phyloP scores from a whole-genome alignment of 2,329 filamentous ascomycete genomes.

The Pseudofabraea citricarpa region DNA sequence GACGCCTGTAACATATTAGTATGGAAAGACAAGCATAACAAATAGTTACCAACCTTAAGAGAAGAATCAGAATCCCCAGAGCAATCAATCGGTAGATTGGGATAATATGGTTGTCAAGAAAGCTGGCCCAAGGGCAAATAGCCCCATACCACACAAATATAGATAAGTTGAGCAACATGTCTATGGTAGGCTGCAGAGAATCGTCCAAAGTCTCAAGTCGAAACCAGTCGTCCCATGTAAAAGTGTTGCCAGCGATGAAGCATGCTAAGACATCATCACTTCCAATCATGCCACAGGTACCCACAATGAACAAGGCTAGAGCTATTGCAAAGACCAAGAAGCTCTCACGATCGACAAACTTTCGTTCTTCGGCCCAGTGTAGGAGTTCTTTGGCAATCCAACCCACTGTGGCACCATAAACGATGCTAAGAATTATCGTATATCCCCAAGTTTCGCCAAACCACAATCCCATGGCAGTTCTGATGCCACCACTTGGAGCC shows the following conservation, averaged over 20 bases:
- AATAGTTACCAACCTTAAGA: constrained; percentile 48
- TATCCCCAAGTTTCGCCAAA: constrained; percentile 84
- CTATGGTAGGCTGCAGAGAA: constrained; percentile 87
- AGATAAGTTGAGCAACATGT: constrained; percentile 86
- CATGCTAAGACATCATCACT: constrained; percentile 88
- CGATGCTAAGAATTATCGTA: constrained; percentile 70
- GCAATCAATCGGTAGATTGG: constrained; percentile 68
- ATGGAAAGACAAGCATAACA: background rate
- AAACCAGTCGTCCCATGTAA: constrained; percentile 95
- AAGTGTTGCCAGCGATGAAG: constrained; percentile 86
- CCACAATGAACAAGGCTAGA: constrained; percentile 79
- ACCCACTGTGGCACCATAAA: constrained; percentile 73
- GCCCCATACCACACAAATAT: constrained; percentile 92
- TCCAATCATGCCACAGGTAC: constrained; percentile 86
- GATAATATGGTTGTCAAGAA: constrained; percentile 63
- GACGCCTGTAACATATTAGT: constrained; percentile 35
- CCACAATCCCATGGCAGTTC: constrained; percentile 70
- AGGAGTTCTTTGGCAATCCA: constrained; percentile 79
- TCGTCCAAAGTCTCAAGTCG: constrained; percentile 84
- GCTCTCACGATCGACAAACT: constrained; percentile 48
- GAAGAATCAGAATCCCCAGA: constrained; percentile 69
- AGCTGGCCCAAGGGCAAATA: constrained; percentile 73
- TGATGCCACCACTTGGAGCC: constrained; percentile 53
- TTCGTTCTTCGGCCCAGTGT: constrained; percentile 76
- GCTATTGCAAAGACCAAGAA: constrained; percentile 61